phyloP scores from a whole-genome alignment of 1,284 basidiomycete genomes.

The Ganoderma boninense region DNA sequence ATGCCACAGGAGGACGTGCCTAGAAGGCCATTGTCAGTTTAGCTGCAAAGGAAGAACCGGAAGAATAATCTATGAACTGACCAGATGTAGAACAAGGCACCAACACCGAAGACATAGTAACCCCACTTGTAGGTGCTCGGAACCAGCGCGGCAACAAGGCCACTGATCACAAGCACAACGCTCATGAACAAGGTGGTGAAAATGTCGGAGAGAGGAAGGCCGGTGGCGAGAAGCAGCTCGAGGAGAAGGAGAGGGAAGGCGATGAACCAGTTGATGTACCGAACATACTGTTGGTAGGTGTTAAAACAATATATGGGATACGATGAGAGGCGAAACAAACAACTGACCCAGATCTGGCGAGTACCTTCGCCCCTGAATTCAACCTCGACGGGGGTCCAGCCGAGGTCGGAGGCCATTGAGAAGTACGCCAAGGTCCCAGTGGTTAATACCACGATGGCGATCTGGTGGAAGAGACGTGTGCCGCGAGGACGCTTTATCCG shows the following conservation, averaged over 20 bases:
- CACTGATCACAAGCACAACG: constrained; percentile 57
- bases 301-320: not conserved
- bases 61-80: constrained; percentile 35
- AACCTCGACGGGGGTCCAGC: constrained; percentile 55
- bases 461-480: constrained; percentile 56
- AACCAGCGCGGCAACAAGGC: constrained; percentile 62
- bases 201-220: constrained; percentile 60
- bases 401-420: constrained; percentile 68
- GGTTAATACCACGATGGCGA: constrained; percentile 55
- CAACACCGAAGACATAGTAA: constrained; percentile 55
- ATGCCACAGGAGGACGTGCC: constrained; percentile 43
- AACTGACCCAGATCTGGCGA: constrained; percentile 60
- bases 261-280: constrained; percentile 69
- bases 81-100: constrained; percentile 58
- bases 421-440: constrained; percentile 57
- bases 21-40: constrained; percentile 20
- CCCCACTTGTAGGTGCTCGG: constrained; percentile 62
- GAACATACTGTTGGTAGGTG: constrained; percentile 44
- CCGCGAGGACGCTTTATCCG: constrained; percentile 46
- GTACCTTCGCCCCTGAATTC: constrained; percentile 54
- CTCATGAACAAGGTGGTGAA: constrained; percentile 65
- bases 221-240: constrained; percentile 56
- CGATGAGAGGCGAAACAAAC: not conserved
- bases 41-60: not conserved
- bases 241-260: constrained; percentile 66